Evolutionary conservation across 116 monocot species (phyloP).

Genomic region (Trichopus zeylanicus): DNA sequence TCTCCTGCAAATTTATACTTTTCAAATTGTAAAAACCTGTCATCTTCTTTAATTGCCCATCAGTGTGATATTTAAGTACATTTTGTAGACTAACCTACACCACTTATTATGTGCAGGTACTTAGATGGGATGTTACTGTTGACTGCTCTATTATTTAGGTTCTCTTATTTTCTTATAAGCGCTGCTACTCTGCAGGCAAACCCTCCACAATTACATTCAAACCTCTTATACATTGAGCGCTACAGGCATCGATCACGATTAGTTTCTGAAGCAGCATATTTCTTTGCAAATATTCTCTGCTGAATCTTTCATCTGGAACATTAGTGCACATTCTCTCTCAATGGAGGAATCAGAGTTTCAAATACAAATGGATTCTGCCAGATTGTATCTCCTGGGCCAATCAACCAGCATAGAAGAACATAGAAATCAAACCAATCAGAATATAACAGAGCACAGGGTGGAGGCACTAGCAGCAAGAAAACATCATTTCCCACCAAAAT

Average conservation of each 20-base stretch:
- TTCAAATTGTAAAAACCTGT: not conserved
- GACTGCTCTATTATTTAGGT: too few species aligned
- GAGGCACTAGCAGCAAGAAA: conserved; percentile 19
- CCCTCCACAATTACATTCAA: conserved; percentile 85
- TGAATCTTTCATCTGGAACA: conserved; percentile 78
- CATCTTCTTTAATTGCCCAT: not conserved
- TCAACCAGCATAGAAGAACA: conserved; percentile 18
- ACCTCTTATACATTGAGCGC: conserved; percentile 78
- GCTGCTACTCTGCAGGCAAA: conserved; percentile 49
- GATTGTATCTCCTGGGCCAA: conserved; percentile 42
- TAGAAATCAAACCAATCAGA: conserved; percentile 17
- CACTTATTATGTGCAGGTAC: too few species aligned
- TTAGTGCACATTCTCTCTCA: conserved; percentile 73
- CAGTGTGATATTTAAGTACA: not conserved
- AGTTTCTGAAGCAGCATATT: conserved; percentile 88
- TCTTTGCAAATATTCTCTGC: conserved; percentile 87
- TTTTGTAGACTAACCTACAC: not conserved
- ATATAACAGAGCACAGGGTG: conserved; percentile 6
- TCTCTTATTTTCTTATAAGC: not conserved
- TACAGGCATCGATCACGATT: conserved; percentile 70
- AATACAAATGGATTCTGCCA: conserved; percentile 73
- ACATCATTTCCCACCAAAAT: conserved; percentile 5
- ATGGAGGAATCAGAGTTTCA: conserved; percentile 72
- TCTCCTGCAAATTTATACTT: not conserved
- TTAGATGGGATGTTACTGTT: too few species aligned